Base-by-base conservation (phyloP, 2,329 filamentous ascomycete genomes). In the Fusarium humuli region DNA sequence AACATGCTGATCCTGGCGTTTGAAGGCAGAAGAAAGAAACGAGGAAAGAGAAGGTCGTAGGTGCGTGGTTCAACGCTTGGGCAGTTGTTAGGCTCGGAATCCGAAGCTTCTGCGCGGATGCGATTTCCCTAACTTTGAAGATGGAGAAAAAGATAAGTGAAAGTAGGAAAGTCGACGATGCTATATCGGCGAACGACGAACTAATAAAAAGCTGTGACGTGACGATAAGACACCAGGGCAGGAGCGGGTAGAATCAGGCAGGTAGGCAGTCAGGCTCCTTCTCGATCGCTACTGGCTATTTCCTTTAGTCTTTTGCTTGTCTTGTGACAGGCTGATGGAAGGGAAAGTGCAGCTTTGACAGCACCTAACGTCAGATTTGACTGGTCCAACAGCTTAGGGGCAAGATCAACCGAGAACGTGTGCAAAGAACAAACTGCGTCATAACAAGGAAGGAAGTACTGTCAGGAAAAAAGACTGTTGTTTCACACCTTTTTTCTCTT, bases 1-100 rank as follows among this genome's bases (percentile, higher is more conserved):
- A 81, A 81, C 79, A 80, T 80, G 68, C 62, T 79, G 76, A 68
- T 54, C 50, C 23, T 69, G 49, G 53, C 25, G 50, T 70, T 32
- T 52, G 18, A 37, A 50, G 30, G 57, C 57, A 62, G 60, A 42
- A 60, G 55, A 52, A 55, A 49, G 41, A 34, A 23, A 45, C 20
- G 14, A 32, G 27, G 46, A 25, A 58, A 49, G 46, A 59, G 57
- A 49, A 56, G 23, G 58, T 44, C 34, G 50, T 45, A 48, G 37
- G 34, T 55, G 41, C 30, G 61, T 37, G 55, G 47, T 55, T 62
- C 27, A 29, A 27, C 48, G 40, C 48, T 54, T 50, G 55, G 22
- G 27, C 25, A 27, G 42, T 54, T 37, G 18, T 22, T n/a, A 53
- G 25, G 25, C 48, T 47, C 47, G 47, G 57, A 48, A 49, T 57